Evolutionary conservation across 345 rosid species (phyloP), one percentile per base, ranked within the genome.

Genomic region (Physaria fendleri): DNA sequence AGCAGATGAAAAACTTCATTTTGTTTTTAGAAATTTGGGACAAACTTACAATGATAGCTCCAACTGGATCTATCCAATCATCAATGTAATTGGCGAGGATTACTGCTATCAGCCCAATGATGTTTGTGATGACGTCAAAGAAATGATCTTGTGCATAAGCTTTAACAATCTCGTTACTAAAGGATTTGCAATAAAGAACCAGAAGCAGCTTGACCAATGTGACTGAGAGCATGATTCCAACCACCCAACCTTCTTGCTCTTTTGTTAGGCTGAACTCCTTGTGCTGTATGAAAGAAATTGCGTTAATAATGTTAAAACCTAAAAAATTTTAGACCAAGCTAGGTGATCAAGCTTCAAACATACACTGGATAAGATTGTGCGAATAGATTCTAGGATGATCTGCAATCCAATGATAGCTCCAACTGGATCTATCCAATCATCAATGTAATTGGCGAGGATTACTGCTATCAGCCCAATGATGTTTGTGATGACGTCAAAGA

Each of bases 101-200:
- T 29, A 76, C 92, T 49, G 99, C 97, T 59, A 89, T 57, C 37
- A 93, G 97, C 61, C 99, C 99, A n/a, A 93, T 87, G 66, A 85
- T 53, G 62, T 93, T 93, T 42, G 99, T 93, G 66, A 93, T 69
- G 48, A 93, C 99, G 62, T 93, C 99, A 37, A 93, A 93, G 74
- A 93, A 89, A 66, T 93, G 99, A 74, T 93, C 99, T 69, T 82
- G 99, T 13, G 99, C 99, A 76, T 87, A 93, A 24, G 99, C 99
- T 72, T 83, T 93, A 17, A 93, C 87, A 9, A 93, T 93, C 82
- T 93, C 95, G 56, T 93, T 85, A 5, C 76, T 82, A 67, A 89
- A 93, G 2, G 87, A 38, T 62, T 81, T 91, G 70, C 99, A 93
- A 64, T 89, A 93, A 23, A 93, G 54, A 65, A 76, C 78, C 44